A percentile compares a stretch with the other conserved stretches of the same genome.
phyloP scores from a whole-genome alignment of 257 asterid species.

The Paulownia fortunei region DNA sequence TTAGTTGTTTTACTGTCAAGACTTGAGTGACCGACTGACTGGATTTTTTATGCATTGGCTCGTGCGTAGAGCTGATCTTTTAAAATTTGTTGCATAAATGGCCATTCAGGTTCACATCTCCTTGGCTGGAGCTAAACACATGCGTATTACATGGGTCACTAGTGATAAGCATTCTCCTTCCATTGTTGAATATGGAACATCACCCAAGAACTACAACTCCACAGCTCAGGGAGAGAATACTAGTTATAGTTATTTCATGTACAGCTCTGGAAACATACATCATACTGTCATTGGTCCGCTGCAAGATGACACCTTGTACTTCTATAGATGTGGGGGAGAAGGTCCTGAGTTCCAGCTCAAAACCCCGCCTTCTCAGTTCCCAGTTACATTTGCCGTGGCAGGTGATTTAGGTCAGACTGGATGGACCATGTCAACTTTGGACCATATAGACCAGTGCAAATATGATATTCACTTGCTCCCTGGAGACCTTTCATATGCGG shows the following conservation, averaged over 20 bases:
- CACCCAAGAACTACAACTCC: conserved; percentile 58
- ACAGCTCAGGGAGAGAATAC: conserved; percentile 68
- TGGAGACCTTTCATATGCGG: conserved; percentile 95
- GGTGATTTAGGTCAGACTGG: conserved; percentile 98
- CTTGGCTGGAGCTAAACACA: conserved; percentile 79
- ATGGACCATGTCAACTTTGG: conserved; percentile 90
- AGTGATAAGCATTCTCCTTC: conserved; percentile 59
- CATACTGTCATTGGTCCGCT: conserved; percentile 91
- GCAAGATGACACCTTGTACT: conserved; percentile 60
- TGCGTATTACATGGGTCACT: conserved; percentile 81
- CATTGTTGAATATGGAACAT: conserved; percentile 76
- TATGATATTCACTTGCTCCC: conserved; percentile 88
- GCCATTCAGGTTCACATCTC: conserved; percentile 84
- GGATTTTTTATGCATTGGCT: background rate
- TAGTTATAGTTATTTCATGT: conserved; percentile 63
- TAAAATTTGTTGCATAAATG: conserved; percentile 2
- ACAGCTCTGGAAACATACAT: conserved; percentile 80
- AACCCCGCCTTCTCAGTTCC: conserved; percentile 90
- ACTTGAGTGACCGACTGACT: background rate
- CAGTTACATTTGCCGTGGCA: conserved; percentile 82
- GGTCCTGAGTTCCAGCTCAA: conserved; percentile 83
- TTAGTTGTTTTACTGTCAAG: background rate
- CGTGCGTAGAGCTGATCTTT: background rate
- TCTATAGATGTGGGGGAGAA: conserved; percentile 80
- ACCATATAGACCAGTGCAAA: conserved; percentile 63